Conservation (phyloP, 2,329 filamentous ascomycete genomes). For the Cytospora piceicola region DNA sequence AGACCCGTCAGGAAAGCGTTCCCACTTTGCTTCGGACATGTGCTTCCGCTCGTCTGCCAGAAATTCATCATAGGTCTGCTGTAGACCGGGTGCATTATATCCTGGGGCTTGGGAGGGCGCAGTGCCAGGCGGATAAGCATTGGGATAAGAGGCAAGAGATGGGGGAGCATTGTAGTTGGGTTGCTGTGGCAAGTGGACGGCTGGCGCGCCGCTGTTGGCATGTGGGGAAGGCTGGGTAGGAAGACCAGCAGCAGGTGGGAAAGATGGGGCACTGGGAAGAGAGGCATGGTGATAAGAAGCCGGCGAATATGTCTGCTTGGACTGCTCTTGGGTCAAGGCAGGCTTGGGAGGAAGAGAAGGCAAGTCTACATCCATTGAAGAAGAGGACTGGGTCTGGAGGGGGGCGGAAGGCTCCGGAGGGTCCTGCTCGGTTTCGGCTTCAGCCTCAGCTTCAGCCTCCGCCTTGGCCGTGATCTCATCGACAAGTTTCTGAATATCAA, state of each 20-base stretch:
- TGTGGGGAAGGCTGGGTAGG: conserved; percentile 24
- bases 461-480: conserved; percentile 41
- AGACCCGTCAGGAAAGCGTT: conserved; percentile 76
- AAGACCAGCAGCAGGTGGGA: conserved; percentile 21
- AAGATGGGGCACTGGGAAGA: conserved; percentile 26
- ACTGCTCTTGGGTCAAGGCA: conserved; percentile 35
- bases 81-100: conserved; percentile 40
- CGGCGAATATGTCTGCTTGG: conserved; percentile 30
- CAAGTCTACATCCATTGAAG: conserved; percentile 33
- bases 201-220: conserved; percentile 21
- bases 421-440: conserved; percentile 29
- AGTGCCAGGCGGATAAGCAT: conserved; percentile 29
- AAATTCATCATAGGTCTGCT: conserved; percentile 73
- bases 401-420: conserved; percentile 30
- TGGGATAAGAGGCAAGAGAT: conserved; percentile 30
- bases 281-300: conserved; percentile 31
- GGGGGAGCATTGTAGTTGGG: conserved; percentile 24
- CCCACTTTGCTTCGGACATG: conserved; percentile 79
- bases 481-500: conserved; percentile 44
- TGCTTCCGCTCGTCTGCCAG: conserved; percentile 73
- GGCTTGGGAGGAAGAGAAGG: conserved; percentile 40
- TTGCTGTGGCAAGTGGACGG: conserved; percentile 24
- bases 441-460: conserved; percentile 31
- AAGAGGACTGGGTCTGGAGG: conserved; percentile 25
- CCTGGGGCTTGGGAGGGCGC: conserved; percentile 23